A percentile compares a stretch with the other conserved stretches of the same genome.
Conservation (phyloP, 306 rosid genomes). For the Begonia peltatifolia region DNA sequence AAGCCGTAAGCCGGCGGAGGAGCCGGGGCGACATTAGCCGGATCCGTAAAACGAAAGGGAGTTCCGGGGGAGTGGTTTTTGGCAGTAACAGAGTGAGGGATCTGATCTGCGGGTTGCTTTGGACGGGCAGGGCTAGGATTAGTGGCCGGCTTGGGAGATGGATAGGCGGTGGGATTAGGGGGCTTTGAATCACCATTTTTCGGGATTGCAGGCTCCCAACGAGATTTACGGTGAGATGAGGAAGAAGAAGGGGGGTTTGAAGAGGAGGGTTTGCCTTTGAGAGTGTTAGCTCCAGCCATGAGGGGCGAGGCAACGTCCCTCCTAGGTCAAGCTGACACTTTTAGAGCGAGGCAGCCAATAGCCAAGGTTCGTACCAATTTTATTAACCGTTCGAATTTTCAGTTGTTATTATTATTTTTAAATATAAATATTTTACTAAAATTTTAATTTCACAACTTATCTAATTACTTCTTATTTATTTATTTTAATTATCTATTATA, state of each 20-base stretch:
- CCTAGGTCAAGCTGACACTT: too few relatives aligned
- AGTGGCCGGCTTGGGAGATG: conserved; percentile 24
- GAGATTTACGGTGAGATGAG: conserved; percentile 53
- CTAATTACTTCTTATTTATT: too few relatives aligned
- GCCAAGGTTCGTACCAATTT: too few relatives aligned
- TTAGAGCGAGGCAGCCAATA: too few relatives aligned
- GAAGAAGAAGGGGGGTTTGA: conserved; percentile 32
- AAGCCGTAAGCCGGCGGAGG: conserved; percentile 88
- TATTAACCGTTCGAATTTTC: too few relatives aligned
- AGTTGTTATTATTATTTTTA: too few relatives aligned
- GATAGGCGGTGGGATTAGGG: conserved; percentile 19
- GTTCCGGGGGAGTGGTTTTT: conserved; percentile 20
- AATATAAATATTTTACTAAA: too few relatives aligned
- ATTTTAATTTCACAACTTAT: too few relatives aligned
- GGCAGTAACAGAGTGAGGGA: conserved; percentile 9
- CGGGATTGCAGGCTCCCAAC: conserved; percentile 48
- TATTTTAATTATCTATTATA: too few relatives aligned
- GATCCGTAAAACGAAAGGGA: conserved; percentile 37
- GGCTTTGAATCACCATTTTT: conserved; percentile 21
- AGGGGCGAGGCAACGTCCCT: too few relatives aligned
- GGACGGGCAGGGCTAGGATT: conserved; percentile 24
- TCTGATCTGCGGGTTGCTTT: conserved; percentile 17
- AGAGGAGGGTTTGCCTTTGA: conserved; percentile 18
- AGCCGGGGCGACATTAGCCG: conserved; percentile 44
- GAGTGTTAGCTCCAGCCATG: conserved; percentile 74